These are phyloP conservation scores for Euryodendron excelsum DNA, from an alignment of 148 eudicot genomes.

Conservation along the genomic window DNA sequence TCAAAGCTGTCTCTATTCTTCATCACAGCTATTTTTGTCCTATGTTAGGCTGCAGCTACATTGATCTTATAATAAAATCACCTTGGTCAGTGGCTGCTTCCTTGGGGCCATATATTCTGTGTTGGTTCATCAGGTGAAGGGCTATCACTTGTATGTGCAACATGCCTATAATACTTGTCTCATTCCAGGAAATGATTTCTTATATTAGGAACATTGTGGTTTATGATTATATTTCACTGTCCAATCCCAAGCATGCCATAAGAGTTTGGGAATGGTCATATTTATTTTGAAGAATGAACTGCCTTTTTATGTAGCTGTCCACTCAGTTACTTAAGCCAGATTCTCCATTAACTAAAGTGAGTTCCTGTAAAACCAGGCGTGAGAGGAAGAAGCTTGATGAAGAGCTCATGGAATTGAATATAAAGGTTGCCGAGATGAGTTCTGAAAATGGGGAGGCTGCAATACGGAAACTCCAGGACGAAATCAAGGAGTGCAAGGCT, in stretches of 20 bases:
- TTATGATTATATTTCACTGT: background rate
- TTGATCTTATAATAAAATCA: background rate
- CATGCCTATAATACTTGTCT: background rate
- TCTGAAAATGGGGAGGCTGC: conserved; percentile 83
- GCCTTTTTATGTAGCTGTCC: background rate
- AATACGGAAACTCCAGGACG: conserved; percentile 86
- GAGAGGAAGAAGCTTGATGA: conserved; percentile 78
- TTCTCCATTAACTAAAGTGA: background rate
- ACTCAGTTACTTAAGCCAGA: no score
- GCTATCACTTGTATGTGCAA: no score
- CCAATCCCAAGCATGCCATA: background rate
- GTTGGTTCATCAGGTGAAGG: no score
- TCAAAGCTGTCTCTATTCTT: background rate
- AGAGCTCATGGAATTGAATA: conserved; percentile 64
- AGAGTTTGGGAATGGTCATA: background rate
- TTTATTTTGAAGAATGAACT: background rate
- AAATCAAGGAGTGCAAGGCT: conserved; percentile 87
- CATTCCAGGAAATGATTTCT: background rate
- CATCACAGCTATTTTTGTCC: background rate
- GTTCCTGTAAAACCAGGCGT: conserved; percentile 35
- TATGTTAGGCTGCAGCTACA: background rate
- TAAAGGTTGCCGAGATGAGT: conserved; percentile 55
- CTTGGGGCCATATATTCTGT: no score
- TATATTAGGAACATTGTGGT: background rate
- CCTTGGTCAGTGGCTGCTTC: background rate